Evolutionary conservation across 805 yeast species (phyloP), one percentile per base, ranked within the genome.

Genomic region (Sungouiozyma ichnusensis): DNA sequence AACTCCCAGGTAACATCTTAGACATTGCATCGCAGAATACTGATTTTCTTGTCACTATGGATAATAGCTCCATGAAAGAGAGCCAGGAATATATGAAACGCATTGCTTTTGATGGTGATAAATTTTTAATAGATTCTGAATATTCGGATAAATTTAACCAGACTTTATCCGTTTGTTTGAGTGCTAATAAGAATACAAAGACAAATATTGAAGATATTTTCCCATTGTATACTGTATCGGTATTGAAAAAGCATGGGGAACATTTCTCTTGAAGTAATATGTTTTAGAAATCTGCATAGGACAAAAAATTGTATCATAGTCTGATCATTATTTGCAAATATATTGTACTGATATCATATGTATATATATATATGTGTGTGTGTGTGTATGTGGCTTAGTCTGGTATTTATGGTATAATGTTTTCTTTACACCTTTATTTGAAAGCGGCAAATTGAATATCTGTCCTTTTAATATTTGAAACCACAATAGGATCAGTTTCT

Each of bases 241-340:
- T 71, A 16, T 67, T 78, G 53, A 71, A 81, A 51, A 78, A 78
- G 59, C 73, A 79, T 55, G 79, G 81, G 38, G 83, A 77, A 54
- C 66, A 62, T 46, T 67, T 50, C 37, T 55, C 62, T 11, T 58
- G 47, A 45, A 18, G 16, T 27, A 15, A n/a, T 31, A 13, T 14
- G 16, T 29, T 17, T 15, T 19, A 14, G 20, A 24, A 40, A 17
- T 14, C 14, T 41, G 17, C 37, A 40, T 35, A 27, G 15, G n/a
- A n/a, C 24, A 35, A 35, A 24, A 6, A 34, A 19, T 29, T 29
- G 16, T 14, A 29, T 24, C 17, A 16, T 17, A 33, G 4, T 15
- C 16, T 33, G 18, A 15, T 16, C 16, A 33, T n/a, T n/a, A n/a
- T n/a, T n/a, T n/a, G n/a, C n/a, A n/a, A n/a, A n/a, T n/a, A n/a